Evolutionary conservation across 1,284 basidiomycete genomes (phyloP).

Genomic region (Malassezia restricta): DNA sequence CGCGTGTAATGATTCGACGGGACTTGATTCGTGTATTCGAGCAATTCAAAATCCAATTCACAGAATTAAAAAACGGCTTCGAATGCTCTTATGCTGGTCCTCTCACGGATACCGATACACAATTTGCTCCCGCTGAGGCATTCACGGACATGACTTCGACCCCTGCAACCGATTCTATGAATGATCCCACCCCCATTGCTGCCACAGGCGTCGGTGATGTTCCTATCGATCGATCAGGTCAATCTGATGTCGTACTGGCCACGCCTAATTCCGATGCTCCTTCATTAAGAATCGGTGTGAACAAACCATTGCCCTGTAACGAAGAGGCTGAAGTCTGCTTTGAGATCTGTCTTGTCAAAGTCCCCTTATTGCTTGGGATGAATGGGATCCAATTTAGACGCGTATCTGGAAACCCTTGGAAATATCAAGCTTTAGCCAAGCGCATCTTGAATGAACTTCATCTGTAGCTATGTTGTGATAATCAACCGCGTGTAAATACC

Average conservation of each 20-base stretch:
- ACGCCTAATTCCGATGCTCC: not conserved
- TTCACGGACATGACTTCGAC: conserved; percentile 14
- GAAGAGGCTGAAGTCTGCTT: conserved; percentile 37
- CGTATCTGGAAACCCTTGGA: conserved; percentile 84
- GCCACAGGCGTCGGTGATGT: conserved; percentile 14
- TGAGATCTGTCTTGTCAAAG: conserved; percentile 44
- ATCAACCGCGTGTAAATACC: not conserved
- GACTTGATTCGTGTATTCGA: conserved; percentile 79
- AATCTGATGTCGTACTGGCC: not conserved
- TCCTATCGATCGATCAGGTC: not conserved
- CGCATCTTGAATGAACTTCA: conserved; percentile 84
- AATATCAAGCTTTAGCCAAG: conserved; percentile 84
- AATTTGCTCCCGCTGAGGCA: conserved; percentile 49
- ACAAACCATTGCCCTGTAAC: not conserved
- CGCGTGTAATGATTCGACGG: conserved; percentile 63
- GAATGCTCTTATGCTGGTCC: conserved; percentile 91
- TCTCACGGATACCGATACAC: conserved; percentile 69
- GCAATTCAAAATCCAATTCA: conserved; percentile 83
- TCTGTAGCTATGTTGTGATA: conserved; percentile 48
- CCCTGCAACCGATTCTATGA: not conserved
- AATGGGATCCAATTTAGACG: conserved; percentile 93
- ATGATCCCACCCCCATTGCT: not conserved
- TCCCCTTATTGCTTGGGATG: conserved; percentile 68
- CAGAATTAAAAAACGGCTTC: conserved; percentile 78
- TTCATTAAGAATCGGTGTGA: not conserved